Evolutionary conservation across 164 flowering plant genomes (phyloP), one percentile per base, ranked within the genome.

Genomic region (Dillenia suffruticosa): DNA sequence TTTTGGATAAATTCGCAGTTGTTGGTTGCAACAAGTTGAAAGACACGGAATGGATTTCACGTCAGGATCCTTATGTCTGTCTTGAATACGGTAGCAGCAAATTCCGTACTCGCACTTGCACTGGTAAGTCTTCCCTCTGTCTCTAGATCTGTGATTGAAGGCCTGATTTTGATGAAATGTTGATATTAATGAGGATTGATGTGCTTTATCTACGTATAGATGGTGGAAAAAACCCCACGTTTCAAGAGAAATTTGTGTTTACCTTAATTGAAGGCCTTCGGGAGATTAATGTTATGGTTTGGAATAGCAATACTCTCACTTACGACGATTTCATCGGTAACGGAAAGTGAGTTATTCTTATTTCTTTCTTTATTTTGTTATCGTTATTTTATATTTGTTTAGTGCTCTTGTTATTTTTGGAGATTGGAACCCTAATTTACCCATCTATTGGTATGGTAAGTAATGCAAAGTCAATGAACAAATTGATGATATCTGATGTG

Each of bases 61-160:
- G 90, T 74, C 97, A 94, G 72, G 97, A 94, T 72, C 97, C 98
- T 1, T 94, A 91, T 58, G 98, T 91, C 51, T 83, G 83, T 57
- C 57, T 94, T 44, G 95, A 91, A 65, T 94, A 94, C 54, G 95
- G 74, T 12, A 80, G 74, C 77, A 76, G 77, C 60, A 91, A 82
- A 71, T 68, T 55, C 51, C 83, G 95, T n/a, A 91, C 96, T 22
- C 81, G 81, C 54, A 94, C 98, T 43, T 82, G 88, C 66, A 94
- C 91, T 59, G 98, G 98, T 89, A 49, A 45, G 5, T 32, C 40
- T 32, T 32, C 40, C 2, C 40, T 26, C 40, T 32, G 7, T 32
- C 7, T 32, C 40, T 32, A 5, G 40, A 32, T 32, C 40, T 4
- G 7, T 32, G 40, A 32, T 32, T 32, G 40, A 32, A 32, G 6